These are phyloP conservation scores for Luffa acutangula DNA, from an alignment of 306 rosid genomes.

Conservation along the genomic window DNA sequence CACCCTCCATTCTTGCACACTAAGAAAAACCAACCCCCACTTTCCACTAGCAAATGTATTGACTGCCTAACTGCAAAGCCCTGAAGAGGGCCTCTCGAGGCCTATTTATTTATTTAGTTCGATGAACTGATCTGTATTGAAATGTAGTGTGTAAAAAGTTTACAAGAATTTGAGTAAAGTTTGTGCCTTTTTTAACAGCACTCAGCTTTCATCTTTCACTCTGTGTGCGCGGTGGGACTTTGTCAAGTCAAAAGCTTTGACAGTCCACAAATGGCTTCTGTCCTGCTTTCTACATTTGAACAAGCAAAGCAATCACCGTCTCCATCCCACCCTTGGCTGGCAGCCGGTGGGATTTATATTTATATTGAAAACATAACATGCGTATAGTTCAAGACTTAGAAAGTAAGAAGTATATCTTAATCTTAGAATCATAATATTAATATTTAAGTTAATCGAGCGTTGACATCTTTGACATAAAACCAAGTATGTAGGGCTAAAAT, in stretches of 20 bases:
- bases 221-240: neutral
- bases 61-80: neutral
- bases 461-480: neutral
- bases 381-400: neutral
- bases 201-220: neutral
- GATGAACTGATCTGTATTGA: neutral
- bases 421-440: neutral
- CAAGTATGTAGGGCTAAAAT: neutral
- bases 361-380: neutral
- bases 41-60: neutral
- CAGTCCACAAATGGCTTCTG: too few species aligned
- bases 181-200: neutral
- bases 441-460: neutral
- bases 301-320: neutral
- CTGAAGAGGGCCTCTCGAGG: neutral
- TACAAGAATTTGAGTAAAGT: neutral
- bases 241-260: neutral
- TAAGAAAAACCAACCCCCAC: neutral
- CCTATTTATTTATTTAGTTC: neutral
- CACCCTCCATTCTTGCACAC: neutral
- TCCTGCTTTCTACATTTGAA: neutral
- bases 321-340: neutral
- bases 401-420: neutral
- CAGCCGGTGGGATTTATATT: neutral
- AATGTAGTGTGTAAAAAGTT: neutral